phyloP scores from a whole-genome alignment of 805 yeast species.

The Hanseniaspora lachancei region DNA sequence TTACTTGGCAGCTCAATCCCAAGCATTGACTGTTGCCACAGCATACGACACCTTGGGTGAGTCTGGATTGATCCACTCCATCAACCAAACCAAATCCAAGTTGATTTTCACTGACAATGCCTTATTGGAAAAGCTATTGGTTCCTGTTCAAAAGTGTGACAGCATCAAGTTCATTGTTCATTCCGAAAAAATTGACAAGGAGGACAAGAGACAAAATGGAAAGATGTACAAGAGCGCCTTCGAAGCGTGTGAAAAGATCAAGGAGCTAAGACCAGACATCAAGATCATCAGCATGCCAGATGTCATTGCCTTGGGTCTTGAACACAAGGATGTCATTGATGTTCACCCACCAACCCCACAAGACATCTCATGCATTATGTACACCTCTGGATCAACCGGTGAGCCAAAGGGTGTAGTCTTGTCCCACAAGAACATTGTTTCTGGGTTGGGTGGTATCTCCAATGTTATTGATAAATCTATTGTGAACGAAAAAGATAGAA shows the following conservation, averaged over 20 bases:
- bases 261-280: constrained; percentile 63
- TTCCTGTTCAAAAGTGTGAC: constrained; percentile 55
- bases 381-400: constrained; percentile 69
- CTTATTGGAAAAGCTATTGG: constrained; percentile 50
- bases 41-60: constrained; percentile 95
- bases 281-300: constrained; percentile 54
- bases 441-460: constrained; percentile 77
- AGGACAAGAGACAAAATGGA: constrained; percentile 55
- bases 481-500: constrained; percentile 48
- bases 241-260: constrained; percentile 45
- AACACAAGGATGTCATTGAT: constrained; percentile 32
- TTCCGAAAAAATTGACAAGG: constrained; percentile 44
- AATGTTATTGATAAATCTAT: constrained; percentile 41
- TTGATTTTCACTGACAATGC: constrained; percentile 78
- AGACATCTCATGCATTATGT: constrained; percentile 50
- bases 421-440: constrained; percentile 52
- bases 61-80: constrained; percentile 71
- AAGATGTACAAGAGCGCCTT: constrained; percentile 44
- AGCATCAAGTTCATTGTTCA: constrained; percentile 59
- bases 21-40: constrained; percentile 75
- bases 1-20: constrained; percentile 64
- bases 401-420: constrained; percentile 67
- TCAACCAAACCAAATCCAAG: constrained; percentile 64
- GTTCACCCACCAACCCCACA: constrained; percentile 35
- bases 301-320: constrained; percentile 48